Evolutionary conservation across 257 asterid species (phyloP), one percentile per base, ranked within the genome.

Genomic region (Salvia splendens): DNA sequence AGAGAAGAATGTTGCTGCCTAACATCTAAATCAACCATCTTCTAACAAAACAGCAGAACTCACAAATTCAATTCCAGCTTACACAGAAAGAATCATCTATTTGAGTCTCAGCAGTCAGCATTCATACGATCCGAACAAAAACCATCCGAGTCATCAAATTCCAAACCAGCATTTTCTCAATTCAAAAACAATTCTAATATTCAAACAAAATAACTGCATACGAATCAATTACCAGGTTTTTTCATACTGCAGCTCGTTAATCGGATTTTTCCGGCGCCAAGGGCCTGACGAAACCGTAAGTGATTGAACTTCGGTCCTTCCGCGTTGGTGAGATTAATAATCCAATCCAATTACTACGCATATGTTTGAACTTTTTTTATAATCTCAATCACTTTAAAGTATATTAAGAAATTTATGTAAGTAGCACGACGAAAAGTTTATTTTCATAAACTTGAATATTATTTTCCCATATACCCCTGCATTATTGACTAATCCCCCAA

Each of bases 211-310:
- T 12, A 64, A 51, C 10, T 16, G 65, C 49, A 59, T 5, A 41
- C 45, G 56, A 67, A 73, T 24, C 20, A 56, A 55, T 17, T 84
- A 92, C 98, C 97, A 79, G 42, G 85, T 88, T 32, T 79, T 73
- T 16, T 78, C 83, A 68, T 85, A 79, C 28, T 77, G 88, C 30
- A 81, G 40, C 12, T 70, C 71, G 14, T 79, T 79, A n/a, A 74
- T 1, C 7, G 88, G 63, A 70, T 80, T 85, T 76, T 92, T 92
- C 48, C 81, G 81, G 87, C 6, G 96, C 96, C 56, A 89, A 89
- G n/a, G 98, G 97, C n/a, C 82, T 78, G 35, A 87, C 98, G 0
- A 97, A 89, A 57, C 91, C 95, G 64, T 87, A 89, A 5, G 91
- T 95, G 54, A 89, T 83, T 73, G 84, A 5, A 79, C 83, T 52